Evolutionary conservation across 192 early-diverging fungal species (phyloP).

Genomic region (Umbelopsis ramanniana): DNA sequence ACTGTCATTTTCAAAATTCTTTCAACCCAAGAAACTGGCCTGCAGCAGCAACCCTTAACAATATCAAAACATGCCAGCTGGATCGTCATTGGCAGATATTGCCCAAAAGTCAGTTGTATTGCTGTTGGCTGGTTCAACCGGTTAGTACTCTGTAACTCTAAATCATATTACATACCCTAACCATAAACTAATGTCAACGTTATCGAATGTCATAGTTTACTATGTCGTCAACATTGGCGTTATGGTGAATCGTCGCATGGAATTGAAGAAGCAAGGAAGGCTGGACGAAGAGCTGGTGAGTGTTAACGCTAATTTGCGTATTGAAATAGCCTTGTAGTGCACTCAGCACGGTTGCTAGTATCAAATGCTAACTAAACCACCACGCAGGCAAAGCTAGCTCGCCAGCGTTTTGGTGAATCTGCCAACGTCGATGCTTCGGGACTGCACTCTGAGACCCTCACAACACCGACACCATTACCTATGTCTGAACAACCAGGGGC

Average conservation of each 20-base stretch:
- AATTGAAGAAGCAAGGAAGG: constrained; percentile 41
- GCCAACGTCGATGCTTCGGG: constrained; percentile 17
- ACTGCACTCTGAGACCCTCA: constrained; percentile 31
- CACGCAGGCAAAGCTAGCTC: background rate
- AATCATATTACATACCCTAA: too few species aligned
- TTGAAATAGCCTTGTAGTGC: background rate
- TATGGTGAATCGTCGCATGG: constrained; percentile 40
- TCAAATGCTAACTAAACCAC: background rate
- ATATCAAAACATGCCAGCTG: constrained; percentile 25
- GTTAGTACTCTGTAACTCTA: background rate
- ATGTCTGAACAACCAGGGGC: constrained; percentile 21
- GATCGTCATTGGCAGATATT: constrained; percentile 36
- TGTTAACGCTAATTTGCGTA: background rate
- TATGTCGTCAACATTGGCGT: constrained; percentile 40
- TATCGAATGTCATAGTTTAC: constrained; percentile 27
- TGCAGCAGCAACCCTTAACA: background rate
- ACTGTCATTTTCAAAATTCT: background rate
- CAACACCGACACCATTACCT: constrained; percentile 38
- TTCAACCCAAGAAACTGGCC: background rate
- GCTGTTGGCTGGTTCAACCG: constrained; percentile 39
- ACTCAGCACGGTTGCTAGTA: background rate
- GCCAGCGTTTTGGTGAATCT: background rate
- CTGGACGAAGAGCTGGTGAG: constrained; percentile 47
- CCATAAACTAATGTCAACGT: too few species aligned
- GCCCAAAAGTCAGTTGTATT: constrained; percentile 43